These are phyloP conservation scores for Penicillium waksmanii DNA, from an alignment of 495 filamentous ascomycete species.

Conservation along the genomic window DNA sequence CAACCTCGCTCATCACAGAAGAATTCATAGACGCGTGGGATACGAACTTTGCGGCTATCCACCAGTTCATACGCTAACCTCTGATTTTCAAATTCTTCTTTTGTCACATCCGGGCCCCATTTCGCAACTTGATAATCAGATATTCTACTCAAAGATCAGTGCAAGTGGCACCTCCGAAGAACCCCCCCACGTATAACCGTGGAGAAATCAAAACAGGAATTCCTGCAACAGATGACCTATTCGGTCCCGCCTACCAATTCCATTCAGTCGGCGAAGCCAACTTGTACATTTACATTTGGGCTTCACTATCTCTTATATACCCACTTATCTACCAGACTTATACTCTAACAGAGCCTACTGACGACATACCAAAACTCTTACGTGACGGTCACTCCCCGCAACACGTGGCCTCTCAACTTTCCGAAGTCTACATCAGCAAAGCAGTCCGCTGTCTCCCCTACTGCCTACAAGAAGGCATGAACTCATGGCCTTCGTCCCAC, in stretches of 20 bases:
- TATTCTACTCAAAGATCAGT: too few relatives aligned
- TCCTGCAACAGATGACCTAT: constrained; percentile 4
- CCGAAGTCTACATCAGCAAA: not conserved
- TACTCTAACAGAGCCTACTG: not conserved
- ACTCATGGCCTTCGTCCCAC: not conserved
- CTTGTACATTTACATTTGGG: not conserved
- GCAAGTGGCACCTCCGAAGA: not conserved
- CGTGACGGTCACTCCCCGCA: not conserved
- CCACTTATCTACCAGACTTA: not conserved
- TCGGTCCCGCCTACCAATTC: constrained; percentile 3
- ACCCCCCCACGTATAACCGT: not conserved
- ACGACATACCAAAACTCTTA: too few relatives aligned
- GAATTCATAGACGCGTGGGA: too few relatives aligned
- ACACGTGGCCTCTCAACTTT: not conserved
- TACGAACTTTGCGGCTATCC: too few relatives aligned
- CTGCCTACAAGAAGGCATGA: constrained; percentile 9
- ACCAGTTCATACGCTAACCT: too few relatives aligned
- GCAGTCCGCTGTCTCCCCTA: constrained; percentile 5
- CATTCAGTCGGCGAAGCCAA: not conserved
- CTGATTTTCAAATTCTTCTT: too few relatives aligned
- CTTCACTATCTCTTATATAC: not conserved
- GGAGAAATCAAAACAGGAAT: constrained; percentile 1
- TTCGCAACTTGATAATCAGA: too few relatives aligned
- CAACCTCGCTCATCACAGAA: too few relatives aligned
- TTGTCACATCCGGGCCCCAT: too few relatives aligned